Evolutionary conservation across 768 basidiomycete genomes (phyloP), one percentile per base, ranked within the genome.

Genomic region (Termitomyces sp.): DNA sequence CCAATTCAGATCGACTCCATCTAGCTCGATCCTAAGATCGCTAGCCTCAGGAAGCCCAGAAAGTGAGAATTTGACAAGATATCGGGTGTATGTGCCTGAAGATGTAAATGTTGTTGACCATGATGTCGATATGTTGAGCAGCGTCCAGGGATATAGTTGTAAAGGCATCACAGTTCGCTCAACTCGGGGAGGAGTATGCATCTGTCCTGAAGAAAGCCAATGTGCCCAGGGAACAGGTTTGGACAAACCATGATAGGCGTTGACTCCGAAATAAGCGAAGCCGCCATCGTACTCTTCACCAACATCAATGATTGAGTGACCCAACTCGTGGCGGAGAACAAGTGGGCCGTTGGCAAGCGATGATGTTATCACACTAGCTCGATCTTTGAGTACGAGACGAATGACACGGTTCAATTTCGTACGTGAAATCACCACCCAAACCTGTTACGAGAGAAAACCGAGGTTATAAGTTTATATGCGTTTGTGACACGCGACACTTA

Each of bases 261-360:
- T 89, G 38, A 79, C 77, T 16, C 90, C 90, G 64, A 79, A 89
- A 69, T 92, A 93, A 3, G 77, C 85, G 61, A 71, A 83, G 4
- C 88, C 90, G 13, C 89, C 90, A 63, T 92, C 91, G 67, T 93
- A 91, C 72, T 91, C 90, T 71, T 92, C 91, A 4, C 91, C 91
- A 20, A 90, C 85, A 7, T 82, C 74, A 64, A 91, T 88, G 50
- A 91, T 82, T 26, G 88, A 89, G 71, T 93, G 90, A 0, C 90
- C 90, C 1, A 91, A 81, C 70, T 91, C 90, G 65, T 91, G 90
- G 6, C 89, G 81, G 33, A 92, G 79, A 6, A 91, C 88, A 20
- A 89, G 79, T 18, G 88, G 82, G 0, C 90, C 89, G 56, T 91
- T 93, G 13, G 83, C 77, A 20, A 82, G 70, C 1, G 90, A 92